phyloP scores from a whole-genome alignment of 352 stramenopile species.

The Globisporangium mamillatum region DNA sequence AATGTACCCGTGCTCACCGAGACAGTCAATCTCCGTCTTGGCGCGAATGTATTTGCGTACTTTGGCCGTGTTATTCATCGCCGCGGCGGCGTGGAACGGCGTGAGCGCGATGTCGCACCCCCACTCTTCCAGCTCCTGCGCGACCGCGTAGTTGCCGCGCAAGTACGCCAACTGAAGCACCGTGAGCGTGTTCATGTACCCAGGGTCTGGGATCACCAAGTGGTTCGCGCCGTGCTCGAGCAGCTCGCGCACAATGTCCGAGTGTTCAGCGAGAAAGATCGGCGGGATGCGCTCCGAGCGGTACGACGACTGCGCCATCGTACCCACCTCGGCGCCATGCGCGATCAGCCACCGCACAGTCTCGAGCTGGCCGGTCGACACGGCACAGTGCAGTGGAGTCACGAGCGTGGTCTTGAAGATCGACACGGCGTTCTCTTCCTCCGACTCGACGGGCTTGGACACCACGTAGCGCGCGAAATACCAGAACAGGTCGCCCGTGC shows the following conservation, averaged over 20 bases:
- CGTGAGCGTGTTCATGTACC: constrained; percentile 80
- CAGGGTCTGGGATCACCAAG: constrained; percentile 65
- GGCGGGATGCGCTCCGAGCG: constrained; percentile 70
- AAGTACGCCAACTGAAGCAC: constrained; percentile 77
- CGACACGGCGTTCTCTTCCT: constrained; percentile 67
- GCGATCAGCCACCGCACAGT: constrained; percentile 69
- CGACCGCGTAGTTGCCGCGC: constrained; percentile 71
- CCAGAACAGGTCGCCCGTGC: constrained; percentile 79
- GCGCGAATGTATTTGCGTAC: constrained; percentile 70
- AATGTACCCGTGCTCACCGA: constrained; percentile 79
- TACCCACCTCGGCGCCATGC: constrained; percentile 50
- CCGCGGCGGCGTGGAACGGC: constrained; percentile 69
- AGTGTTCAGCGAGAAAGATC: constrained; percentile 73
- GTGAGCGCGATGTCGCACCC: constrained; percentile 78
- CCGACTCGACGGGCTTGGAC: constrained; percentile 34
- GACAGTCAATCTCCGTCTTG: constrained; percentile 54
- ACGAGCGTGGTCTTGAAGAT: constrained; percentile 85
- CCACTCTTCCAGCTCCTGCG: constrained; percentile 75
- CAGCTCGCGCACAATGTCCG: constrained; percentile 58
- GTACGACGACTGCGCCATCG: constrained; percentile 57
- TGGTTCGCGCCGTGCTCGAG: constrained; percentile 65
- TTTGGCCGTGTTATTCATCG: constrained; percentile 44
- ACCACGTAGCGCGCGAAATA: constrained; percentile 78
- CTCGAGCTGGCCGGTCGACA: constrained; percentile 64
- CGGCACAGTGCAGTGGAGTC: constrained; percentile 75